A percentile compares a stretch with the other conserved stretches of the same genome.
Conservation (phyloP, 345 rosid species). For the Salix arbutifolia region DNA sequence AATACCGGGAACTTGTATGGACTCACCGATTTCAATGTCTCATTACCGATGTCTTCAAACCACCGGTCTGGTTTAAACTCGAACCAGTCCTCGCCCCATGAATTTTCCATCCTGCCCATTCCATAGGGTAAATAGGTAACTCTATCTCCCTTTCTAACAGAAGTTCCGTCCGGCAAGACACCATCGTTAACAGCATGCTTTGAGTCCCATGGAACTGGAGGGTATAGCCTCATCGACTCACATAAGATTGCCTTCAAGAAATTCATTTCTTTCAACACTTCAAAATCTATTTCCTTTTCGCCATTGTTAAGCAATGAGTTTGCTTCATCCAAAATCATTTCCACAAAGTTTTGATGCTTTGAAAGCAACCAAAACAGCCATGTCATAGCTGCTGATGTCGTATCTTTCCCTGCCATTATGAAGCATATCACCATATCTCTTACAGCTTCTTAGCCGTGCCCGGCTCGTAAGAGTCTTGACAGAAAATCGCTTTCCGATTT, state of each 20-base stretch:
- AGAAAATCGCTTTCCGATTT: conserved; percentile 12
- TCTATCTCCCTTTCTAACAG: conserved; percentile 25
- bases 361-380: conserved; percentile 35
- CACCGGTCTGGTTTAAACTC: conserved; percentile 33
- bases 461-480: conserved; percentile 18
- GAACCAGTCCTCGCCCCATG: conserved; percentile 24
- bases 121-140: conserved; percentile 31
- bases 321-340: conserved; percentile 15
- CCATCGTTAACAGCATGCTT: conserved; percentile 24
- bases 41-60: conserved; percentile 1
- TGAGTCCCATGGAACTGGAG: conserved; percentile 34
- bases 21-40: conserved; percentile 13
- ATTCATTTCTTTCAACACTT: conserved; percentile 21
- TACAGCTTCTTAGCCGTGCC: conserved; percentile 14
- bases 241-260: conserved; percentile 25
- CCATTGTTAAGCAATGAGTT: conserved; percentile 4
- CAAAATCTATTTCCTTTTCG: conserved; percentile 6
- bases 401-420: conserved; percentile 36
- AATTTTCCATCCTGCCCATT: conserved; percentile 29
- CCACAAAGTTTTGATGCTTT: conserved; percentile 7
- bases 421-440: conserved; percentile 32
- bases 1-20: conserved; percentile 62
- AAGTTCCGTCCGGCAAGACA: conserved; percentile 27
- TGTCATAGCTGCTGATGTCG: conserved; percentile 31
- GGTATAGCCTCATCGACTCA: conserved; percentile 33